Conservation (phyloP, 23 red algal genomes). For the Gracilaria domingensis region DNA sequence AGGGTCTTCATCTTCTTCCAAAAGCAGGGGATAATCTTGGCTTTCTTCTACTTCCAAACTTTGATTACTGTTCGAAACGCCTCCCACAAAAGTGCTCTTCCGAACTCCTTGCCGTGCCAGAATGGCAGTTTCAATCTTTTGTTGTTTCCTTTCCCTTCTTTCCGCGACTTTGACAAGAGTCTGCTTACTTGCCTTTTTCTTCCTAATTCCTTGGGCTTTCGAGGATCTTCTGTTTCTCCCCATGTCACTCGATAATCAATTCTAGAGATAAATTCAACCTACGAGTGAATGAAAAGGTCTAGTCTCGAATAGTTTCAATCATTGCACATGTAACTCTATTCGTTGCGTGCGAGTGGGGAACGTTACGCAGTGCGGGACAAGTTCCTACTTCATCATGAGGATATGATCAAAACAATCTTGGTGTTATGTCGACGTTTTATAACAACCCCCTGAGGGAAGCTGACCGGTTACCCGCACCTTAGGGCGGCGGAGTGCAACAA, state of each 20-base stretch:
- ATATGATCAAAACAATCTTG: too few species aligned
- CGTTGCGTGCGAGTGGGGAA: too few species aligned
- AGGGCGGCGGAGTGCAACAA: too few species aligned
- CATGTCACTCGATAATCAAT: neutral
- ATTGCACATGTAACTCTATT: too few species aligned
- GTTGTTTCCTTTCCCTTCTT: slow-evolving; percentile 25
- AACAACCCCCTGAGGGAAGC: too few species aligned
- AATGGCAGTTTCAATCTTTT: slow-evolving; percentile 34
- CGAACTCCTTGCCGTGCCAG: slow-evolving; percentile 25
- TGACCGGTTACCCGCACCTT: too few species aligned
- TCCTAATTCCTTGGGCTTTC: slow-evolving; percentile 13
- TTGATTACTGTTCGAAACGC: neutral
- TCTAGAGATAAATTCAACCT: neutral
- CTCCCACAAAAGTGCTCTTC: neutral
- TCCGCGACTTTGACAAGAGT: slow-evolving; percentile 36
- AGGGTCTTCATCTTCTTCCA: neutral
- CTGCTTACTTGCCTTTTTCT: slow-evolving; percentile 33
- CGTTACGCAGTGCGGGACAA: too few species aligned
- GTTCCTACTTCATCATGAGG: too few species aligned
- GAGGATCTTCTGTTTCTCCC: slow-evolving; percentile 1
- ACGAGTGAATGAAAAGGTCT: too few species aligned
- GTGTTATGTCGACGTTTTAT: too few species aligned
- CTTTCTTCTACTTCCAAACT: neutral
- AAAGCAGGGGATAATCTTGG: too few species aligned
- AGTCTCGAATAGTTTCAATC: neutral